Evolutionary conservation across 2,329 filamentous ascomycete genomes (phyloP).

Genomic region (Penicillium sp.): DNA sequence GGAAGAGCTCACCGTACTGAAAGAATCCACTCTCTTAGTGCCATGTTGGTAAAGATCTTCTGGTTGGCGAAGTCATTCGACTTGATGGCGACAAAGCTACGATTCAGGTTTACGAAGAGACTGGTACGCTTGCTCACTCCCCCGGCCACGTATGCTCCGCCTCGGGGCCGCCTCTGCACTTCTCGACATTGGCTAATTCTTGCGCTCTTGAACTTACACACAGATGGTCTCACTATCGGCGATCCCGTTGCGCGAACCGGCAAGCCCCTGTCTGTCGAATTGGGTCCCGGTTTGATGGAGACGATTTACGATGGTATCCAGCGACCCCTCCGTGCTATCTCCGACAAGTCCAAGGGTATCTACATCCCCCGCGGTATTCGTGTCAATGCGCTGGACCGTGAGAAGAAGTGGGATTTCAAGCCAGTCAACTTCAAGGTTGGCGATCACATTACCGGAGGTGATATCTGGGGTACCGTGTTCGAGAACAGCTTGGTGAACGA

Average conservation of each 20-base stretch:
- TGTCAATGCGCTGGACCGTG: constrained; percentile 81
- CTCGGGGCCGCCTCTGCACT: not conserved
- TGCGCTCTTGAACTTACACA: not conserved
- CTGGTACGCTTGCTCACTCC: constrained; percentile 58
- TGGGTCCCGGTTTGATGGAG: constrained; percentile 95
- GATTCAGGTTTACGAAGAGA: constrained; percentile 99
- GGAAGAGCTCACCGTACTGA: constrained; percentile 9
- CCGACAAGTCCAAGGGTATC: constrained; percentile 77
- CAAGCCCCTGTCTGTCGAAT: constrained; percentile 95
- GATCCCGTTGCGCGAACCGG: constrained; percentile 88
- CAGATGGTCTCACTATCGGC: constrained; percentile 88
- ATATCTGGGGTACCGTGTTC: constrained; percentile 91
- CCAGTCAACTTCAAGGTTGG: constrained; percentile 84
- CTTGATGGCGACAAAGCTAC: constrained; percentile 94
- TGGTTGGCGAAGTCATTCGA: constrained; percentile 97
- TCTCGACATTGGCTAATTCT: constrained; percentile 18
- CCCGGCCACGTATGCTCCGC: constrained; percentile 12
- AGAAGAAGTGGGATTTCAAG: constrained; percentile 95
- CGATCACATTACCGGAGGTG: constrained; percentile 94
- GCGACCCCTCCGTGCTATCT: constrained; percentile 84
- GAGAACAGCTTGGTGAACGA: constrained; percentile 94
- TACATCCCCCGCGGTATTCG: constrained; percentile 96
- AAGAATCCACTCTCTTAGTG: constrained; percentile 58
- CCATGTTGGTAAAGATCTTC: constrained; percentile 85
- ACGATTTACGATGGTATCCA: constrained; percentile 99